A percentile compares a stretch with the other conserved stretches of the same genome.
Evolutionary conservation across 257 asterid species (phyloP).

Genomic region (Penstemon davidsonii): DNA sequence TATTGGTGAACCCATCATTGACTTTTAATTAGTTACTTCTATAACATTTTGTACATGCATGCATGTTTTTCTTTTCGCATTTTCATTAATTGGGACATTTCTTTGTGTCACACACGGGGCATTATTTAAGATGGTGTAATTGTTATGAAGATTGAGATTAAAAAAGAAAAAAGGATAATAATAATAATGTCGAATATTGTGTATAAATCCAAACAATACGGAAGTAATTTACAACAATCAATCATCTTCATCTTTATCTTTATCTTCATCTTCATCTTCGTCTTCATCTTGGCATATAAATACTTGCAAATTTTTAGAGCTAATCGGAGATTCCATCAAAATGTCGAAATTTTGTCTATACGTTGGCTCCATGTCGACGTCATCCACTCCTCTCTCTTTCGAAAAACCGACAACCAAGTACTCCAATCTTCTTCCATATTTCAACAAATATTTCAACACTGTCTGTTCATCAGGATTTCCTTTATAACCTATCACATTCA

Average conservation of each 20-base stretch:
- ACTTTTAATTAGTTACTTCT: constrained; percentile 35
- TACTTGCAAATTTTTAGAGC: constrained; percentile 3
- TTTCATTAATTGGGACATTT: too few species aligned
- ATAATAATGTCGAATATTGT: too few species aligned
- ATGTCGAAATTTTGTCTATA: neutral
- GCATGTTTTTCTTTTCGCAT: too few species aligned
- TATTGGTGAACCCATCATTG: constrained; percentile 86
- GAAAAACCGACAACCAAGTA: constrained; percentile 14
- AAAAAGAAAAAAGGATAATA: too few species aligned
- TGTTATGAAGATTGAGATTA: too few species aligned
- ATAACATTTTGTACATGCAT: too few species aligned
- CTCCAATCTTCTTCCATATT: constrained; percentile 7
- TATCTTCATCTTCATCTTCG: too few species aligned
- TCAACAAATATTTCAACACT: constrained; percentile 26
- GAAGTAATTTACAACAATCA: too few species aligned
- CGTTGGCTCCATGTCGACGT: constrained; percentile 11
- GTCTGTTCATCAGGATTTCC: constrained; percentile 22
- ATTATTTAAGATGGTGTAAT: too few species aligned
- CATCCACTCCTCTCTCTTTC: constrained; percentile 7
- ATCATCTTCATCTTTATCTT: too few species aligned
- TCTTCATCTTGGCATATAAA: neutral
- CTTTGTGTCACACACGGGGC: too few species aligned
- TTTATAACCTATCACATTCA: constrained; percentile 29
- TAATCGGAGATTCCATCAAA: neutral
- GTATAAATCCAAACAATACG: too few species aligned